Evolutionary conservation across 2,329 filamentous ascomycete species (phyloP).

Genomic region (Tolypocladium tropicale): DNA sequence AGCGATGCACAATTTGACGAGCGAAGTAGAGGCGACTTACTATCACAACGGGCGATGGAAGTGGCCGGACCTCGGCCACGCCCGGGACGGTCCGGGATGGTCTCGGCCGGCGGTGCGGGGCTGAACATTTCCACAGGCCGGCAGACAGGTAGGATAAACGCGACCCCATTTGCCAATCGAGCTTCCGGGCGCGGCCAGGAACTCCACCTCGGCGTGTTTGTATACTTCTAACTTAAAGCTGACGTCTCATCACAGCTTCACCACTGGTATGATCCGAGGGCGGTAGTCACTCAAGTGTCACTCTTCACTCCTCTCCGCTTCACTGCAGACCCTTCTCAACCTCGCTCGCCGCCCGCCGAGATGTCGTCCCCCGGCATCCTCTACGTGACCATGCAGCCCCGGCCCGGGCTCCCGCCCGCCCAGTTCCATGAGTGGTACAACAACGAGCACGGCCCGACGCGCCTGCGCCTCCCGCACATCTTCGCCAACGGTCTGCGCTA

Average conservation of each 20-base stretch:
- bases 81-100: too few relatives aligned
- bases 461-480: conserved; percentile 66
- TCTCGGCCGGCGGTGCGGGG: too few relatives aligned
- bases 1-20: too few relatives aligned
- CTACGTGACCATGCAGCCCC: conserved; percentile 79
- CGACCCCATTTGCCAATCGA: neutral
- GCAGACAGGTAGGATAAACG: conserved; percentile 4
- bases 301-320: neutral
- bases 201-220: neutral
- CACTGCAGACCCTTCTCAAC: neutral
- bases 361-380: conserved; percentile 55
- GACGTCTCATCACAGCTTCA: neutral
- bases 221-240: neutral
- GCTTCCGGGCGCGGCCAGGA: neutral
- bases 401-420: conserved; percentile 49
- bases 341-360: neutral
- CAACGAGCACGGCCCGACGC: conserved; percentile 79
- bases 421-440: conserved; percentile 93
- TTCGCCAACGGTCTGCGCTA: conserved; percentile 72
- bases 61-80: too few relatives aligned
- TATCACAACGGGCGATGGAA: too few relatives aligned
- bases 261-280: neutral
- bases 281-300: too few relatives aligned
- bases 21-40: too few relatives aligned
- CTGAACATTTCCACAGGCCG: neutral